Base-by-base conservation (phyloP, 495 filamentous ascomycete genomes). In the Hyaloscypha finlandica region DNA sequence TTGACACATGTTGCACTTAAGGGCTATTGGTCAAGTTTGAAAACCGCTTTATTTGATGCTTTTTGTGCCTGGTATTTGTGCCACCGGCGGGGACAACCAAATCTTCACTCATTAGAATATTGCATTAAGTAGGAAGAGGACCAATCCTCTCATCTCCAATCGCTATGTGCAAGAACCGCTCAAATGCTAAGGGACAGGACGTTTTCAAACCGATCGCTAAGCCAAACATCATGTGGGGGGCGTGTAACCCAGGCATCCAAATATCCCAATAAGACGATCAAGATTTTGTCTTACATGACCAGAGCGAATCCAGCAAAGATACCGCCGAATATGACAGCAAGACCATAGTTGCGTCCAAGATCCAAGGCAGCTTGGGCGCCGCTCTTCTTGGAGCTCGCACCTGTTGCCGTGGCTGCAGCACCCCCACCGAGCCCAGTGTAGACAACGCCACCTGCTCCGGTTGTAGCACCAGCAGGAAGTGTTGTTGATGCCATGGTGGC, bases 251-350 rank as follows among this genome's bases (percentile, higher is more conserved):
- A 31, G 0, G 20, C n/a, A 54, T 25, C 22, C 22, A 51, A 25
- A 57, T 20, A 63, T 9, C 42, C 16, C 4, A 64, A 20, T 3
- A 31, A 31, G 37, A 64, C 56, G 32, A 51, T 32, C 59, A 19
- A 37, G 30, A 25, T 1, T 55, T 59, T 12, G 35, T 59, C 52
- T 59, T 67, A 92, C 39, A 90, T 79, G 70, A 90, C 70, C 63
- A 85, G 64, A 31, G 87, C 81, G 71, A 92, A 88, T 0, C 88
- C 90, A 51, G 83, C 88, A 66, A 88, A 82, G 61, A 93, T 72
- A 25, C 85, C 83, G 42, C 79, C 83, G 22, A 88, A 75, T 8
- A 91, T 71, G 8, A 85, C 70, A 25, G 77, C 79, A 11, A 89
- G 75, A 22, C 88, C 87, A 72, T 88, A 89, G 22, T 84, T 79